Conservation (phyloP, 2,329 filamentous ascomycete species). For the Sclerotinia subarctica region DNA sequence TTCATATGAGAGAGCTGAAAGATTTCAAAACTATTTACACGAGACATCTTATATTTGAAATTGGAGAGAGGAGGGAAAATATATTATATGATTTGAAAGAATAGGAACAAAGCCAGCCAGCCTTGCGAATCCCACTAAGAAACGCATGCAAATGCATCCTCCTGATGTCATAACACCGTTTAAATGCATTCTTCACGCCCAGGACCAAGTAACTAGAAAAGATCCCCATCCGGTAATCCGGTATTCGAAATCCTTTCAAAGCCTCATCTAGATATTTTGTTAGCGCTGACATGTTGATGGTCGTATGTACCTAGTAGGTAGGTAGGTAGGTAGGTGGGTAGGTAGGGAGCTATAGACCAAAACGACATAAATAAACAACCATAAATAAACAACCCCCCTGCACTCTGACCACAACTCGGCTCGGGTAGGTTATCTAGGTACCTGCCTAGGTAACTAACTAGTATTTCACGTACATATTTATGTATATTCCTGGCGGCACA, state of each 20-base stretch:
- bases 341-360: too few relatives aligned
- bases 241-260: not conserved
- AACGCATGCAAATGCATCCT: not conserved
- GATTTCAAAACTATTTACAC: not conserved
- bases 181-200: conserved; percentile 3
- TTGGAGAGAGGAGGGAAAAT: too few relatives aligned
- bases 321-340: too few relatives aligned
- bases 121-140: not conserved
- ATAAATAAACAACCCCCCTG: not conserved
- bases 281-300: not conserved
- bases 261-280: not conserved
- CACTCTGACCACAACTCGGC: not conserved
- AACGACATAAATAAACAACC: not conserved
- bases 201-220: not conserved
- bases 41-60: not conserved
- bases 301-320: too few relatives aligned
- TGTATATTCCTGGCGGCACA: not conserved
- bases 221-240: not conserved
- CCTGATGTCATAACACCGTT: not conserved
- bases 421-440: not conserved
- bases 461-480: not conserved
- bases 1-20: not conserved
- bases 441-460: too few relatives aligned
- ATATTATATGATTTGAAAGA: not conserved
- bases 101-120: conserved; percentile 1